Conservation (phyloP, 805 yeast species). For the Debaryomyces tyrocola region DNA sequence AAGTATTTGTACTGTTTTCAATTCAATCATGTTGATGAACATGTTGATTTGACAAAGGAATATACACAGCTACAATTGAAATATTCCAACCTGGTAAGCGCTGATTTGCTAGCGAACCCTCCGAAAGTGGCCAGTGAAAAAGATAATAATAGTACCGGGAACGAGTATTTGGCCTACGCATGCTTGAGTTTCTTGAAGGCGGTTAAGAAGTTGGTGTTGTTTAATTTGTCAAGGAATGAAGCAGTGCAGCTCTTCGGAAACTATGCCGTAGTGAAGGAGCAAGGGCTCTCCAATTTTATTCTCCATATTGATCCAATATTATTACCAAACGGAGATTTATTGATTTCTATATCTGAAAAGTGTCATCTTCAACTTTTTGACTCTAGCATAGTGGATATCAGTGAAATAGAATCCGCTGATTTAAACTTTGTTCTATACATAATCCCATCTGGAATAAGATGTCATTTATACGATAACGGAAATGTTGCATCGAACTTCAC, state of each 20-base stretch:
- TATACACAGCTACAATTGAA: slow-evolving; percentile 26
- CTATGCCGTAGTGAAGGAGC: slow-evolving; percentile 23
- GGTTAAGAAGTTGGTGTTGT: slow-evolving; percentile 37
- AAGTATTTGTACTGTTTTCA: slow-evolving; percentile 37
- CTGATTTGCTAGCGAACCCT: slow-evolving; percentile 31
- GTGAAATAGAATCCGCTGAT: slow-evolving; percentile 7
- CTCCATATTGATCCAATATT: slow-evolving; percentile 39
- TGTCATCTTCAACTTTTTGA: slow-evolving; percentile 24
- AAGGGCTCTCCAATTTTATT: slow-evolving; percentile 11
- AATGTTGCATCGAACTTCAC: slow-evolving; percentile 19
- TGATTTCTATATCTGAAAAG: slow-evolving; percentile 29
- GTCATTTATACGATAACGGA: slow-evolving; percentile 37
- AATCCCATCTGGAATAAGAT: slow-evolving; percentile 43
- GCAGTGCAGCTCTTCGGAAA: slow-evolving; percentile 37
- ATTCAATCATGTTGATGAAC: slow-evolving; percentile 24
- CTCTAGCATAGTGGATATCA: slow-evolving; percentile 17
- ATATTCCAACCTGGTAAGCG: slow-evolving; percentile 18
- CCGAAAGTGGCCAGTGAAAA: slow-evolving; percentile 17
- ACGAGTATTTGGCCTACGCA: slow-evolving; percentile 28
- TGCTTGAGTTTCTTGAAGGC: slow-evolving; percentile 40
- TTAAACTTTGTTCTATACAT: slow-evolving; percentile 35
- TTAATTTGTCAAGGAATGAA: slow-evolving; percentile 27
- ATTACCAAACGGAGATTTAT: slow-evolving; percentile 38
- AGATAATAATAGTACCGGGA: slow-evolving; percentile 14
- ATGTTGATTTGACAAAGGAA: slow-evolving; percentile 15